Base-by-base conservation (phyloP, 768 basidiomycete species). In the Exidia glandulosa region DNA sequence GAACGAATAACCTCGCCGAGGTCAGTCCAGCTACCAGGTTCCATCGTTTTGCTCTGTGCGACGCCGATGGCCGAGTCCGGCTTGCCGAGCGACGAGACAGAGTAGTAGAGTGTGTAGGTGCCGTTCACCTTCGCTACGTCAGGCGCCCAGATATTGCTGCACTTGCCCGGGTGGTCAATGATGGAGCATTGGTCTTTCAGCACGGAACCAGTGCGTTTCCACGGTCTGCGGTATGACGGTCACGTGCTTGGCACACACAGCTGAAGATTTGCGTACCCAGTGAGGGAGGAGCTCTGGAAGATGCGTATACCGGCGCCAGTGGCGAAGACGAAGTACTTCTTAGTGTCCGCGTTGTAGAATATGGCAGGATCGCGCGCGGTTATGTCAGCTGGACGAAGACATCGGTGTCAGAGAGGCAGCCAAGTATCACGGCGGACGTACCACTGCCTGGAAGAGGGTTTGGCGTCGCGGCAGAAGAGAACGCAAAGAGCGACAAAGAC, bases 61-160 rank as follows among this genome's bases (percentile, higher is more conserved):
- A 66, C 58, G 2, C 66, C 66, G 34, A 69, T 69, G n/a, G 58
- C 63, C 9, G 65, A 66, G 57, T 66, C 60, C 60, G 67, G 68
- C 36, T 63, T 63, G 37, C 68, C 68, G 41, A 66, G 61, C 1
- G 61, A 59, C 32, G 66, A 66, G 3, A 64, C 63, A 1, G 65
- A 60, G 59, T 66, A 68, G 60, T 66, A 68, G 12, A 65, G 63
- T 30, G 59, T 59, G 52, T 66, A 68, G 27, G 56, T 37, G 48
- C 64, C 67, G 47, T 62, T 62, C 47, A 64, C 57, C 57, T 59
- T 62, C 10, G 61, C 61, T 3, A 68, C 66, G 57, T 68, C 67
- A 2, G 67, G 66, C 2, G 67, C 67, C 67, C 67, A 68, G 25
- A 64, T 58, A 27, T 65, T 63, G 57, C 65, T 62, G 41, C 19